These are phyloP conservation scores for Salix koriyanagi DNA, from an alignment of 345 rosid species.

Conservation along the genomic window DNA sequence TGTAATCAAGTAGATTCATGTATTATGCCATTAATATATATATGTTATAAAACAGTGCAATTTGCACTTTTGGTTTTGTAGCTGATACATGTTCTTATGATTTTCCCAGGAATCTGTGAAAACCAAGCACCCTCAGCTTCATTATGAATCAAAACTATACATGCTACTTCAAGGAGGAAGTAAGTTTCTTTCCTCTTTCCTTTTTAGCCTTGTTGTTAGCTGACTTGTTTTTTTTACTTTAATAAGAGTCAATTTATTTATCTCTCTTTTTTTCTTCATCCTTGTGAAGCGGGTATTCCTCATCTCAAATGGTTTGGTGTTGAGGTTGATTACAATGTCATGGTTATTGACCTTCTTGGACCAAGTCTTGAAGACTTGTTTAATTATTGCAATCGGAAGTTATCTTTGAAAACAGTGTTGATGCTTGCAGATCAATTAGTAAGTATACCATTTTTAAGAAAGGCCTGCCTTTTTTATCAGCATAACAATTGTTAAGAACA, in stretches of 20 bases:
- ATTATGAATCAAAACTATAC: constrained; percentile 75
- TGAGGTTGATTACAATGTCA: constrained; percentile 71
- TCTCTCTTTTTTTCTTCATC: not conserved
- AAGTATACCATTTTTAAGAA: constrained; percentile 14
- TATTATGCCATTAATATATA: not conserved
- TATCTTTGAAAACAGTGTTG: constrained; percentile 68
- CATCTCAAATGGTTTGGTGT: constrained; percentile 83
- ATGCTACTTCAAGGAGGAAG: constrained; percentile 92
- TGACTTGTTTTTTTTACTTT: not conserved
- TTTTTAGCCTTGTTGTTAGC: too few species aligned
- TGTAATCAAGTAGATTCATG: not conserved
- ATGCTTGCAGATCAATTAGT: constrained; percentile 92
- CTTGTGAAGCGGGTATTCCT: constrained; percentile 64
- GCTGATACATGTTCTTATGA: constrained; percentile 1
- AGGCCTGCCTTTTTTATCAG: not conserved
- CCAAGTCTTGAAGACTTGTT: constrained; percentile 85
- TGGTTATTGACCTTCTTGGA: constrained; percentile 88
- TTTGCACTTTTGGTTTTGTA: not conserved
- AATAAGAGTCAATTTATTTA: not conserved
- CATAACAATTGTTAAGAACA: not conserved
- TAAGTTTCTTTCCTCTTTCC: constrained; percentile 28
- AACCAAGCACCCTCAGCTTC: constrained; percentile 88
- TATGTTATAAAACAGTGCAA: not conserved
- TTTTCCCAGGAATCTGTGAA: constrained; percentile 61
- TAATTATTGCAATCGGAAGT: constrained; percentile 67